phyloP scores from a whole-genome alignment of 1,139 yeast species.

The Pichia terricola region DNA sequence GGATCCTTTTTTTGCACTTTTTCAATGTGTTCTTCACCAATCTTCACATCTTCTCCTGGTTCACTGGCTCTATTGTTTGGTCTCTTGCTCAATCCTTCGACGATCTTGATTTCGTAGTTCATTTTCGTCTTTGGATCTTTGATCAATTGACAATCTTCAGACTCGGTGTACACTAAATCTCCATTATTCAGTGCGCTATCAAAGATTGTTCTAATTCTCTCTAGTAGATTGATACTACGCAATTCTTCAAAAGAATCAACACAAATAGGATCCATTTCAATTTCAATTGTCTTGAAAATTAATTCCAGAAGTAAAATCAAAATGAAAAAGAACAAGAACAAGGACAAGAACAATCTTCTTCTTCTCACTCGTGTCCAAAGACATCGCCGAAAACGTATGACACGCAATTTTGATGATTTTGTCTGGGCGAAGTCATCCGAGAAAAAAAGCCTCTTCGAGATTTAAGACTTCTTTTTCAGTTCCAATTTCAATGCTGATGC shows the following conservation, averaged over 20 bases:
- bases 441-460: no score
- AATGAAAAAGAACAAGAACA: no score
- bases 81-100: slow-evolving; percentile 23
- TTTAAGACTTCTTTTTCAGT: no score
- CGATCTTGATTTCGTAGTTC: slow-evolving; percentile 23
- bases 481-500: no score
- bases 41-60: slow-evolving; percentile 25
- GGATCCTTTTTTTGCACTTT: slow-evolving; percentile 46
- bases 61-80: slow-evolving; percentile 25
- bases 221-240: slow-evolving; percentile 11
- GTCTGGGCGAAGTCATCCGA: no score
- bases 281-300: no score
- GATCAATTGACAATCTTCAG: slow-evolving; percentile 16
- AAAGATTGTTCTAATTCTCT: slow-evolving; percentile 13
- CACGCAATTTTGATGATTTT: no score
- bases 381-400: no score
- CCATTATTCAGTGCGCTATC: slow-evolving; percentile 15
- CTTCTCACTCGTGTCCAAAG: no score
- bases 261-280: no score
- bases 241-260: slow-evolving; percentile 16
- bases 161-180: slow-evolving; percentile 18
- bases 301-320: no score
- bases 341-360: no score
- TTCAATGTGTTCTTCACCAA: slow-evolving; percentile 23
- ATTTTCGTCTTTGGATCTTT: slow-evolving; percentile 16